These are phyloP conservation scores for Calonectria henricotiae DNA, from an alignment of 2,329 filamentous ascomycete genomes.

Conservation along the genomic window DNA sequence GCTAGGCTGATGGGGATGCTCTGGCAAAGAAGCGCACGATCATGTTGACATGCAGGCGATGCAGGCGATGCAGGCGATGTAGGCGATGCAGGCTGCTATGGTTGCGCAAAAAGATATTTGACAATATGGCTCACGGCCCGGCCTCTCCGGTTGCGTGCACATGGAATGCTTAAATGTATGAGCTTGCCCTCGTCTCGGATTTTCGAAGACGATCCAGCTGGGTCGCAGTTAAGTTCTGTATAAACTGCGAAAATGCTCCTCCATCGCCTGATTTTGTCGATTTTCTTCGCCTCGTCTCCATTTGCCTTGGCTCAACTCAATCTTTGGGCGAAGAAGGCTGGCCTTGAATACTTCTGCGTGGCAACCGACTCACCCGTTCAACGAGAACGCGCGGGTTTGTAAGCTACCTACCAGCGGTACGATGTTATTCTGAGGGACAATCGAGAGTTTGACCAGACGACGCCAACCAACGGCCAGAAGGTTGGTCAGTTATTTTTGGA, in stretches of 20 bases:
- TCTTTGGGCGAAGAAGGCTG: slow-evolving; percentile 21
- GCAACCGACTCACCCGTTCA: slow-evolving; percentile 26
- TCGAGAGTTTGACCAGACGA: slow-evolving; percentile 10
- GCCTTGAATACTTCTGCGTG: slow-evolving; percentile 21
- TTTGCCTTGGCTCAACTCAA: slow-evolving; percentile 14
- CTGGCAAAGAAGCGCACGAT: no score
- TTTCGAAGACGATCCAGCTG: not conserved
- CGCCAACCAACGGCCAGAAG: slow-evolving; percentile 26
- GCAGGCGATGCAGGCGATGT: no score
- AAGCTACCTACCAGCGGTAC: slow-evolving; percentile 17
- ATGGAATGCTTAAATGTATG: no score
- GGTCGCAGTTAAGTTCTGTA: not conserved
- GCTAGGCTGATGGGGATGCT: not conserved
- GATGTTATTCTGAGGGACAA: slow-evolving; percentile 16
- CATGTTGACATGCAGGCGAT: no score
- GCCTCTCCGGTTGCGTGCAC: no score
- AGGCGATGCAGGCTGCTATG: no score
- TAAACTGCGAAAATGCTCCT: not conserved
- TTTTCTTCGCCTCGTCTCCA: not conserved
- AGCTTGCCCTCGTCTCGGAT: not conserved
- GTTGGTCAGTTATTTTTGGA: not conserved
- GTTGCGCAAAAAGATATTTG: no score
- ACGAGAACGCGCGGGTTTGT: slow-evolving; percentile 17
- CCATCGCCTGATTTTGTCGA: not conserved
- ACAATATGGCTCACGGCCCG: no score